Evolutionary conservation across 768 basidiomycete species (phyloP).

Genomic region (Boletus tomentosulus): DNA sequence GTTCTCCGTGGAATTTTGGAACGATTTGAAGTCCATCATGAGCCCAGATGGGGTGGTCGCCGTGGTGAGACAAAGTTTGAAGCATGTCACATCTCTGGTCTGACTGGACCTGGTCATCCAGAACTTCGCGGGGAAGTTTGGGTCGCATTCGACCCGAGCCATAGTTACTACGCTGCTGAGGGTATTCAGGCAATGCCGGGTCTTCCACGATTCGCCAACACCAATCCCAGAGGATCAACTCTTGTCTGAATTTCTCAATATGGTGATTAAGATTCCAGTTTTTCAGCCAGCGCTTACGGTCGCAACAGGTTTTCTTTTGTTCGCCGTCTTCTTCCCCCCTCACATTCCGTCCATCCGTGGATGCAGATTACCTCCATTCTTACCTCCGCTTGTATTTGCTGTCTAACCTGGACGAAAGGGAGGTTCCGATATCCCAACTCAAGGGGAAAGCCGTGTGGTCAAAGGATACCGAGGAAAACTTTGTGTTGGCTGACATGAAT

Average conservation of each 20-base stretch:
- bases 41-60: constrained; percentile 71
- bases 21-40: constrained; percentile 59
- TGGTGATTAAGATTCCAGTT: constrained; percentile 42
- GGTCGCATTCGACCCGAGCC: constrained; percentile 57
- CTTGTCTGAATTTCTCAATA: constrained; percentile 59
- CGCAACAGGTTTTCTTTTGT: constrained; percentile 76
- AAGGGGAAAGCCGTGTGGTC: constrained; percentile 21
- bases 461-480: constrained; percentile 36
- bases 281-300: constrained; percentile 5
- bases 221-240: constrained; percentile 44
- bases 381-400: constrained; percentile 62
- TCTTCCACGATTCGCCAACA: constrained; percentile 68
- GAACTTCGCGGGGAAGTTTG: constrained; percentile 81
- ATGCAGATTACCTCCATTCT: constrained; percentile 66
- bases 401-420: constrained; percentile 45
- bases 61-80: constrained; percentile 51
- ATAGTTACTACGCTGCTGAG: constrained; percentile 66
- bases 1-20: constrained; percentile 84
- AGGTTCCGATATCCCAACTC: constrained; percentile 46
- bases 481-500: constrained; percentile 56
- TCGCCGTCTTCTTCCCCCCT: constrained; percentile 50
- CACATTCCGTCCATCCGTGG: constrained; percentile 51
- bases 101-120: constrained; percentile 26
- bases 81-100: not conserved
- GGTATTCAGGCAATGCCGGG: constrained; percentile 76